Evolutionary conservation across 2,329 filamentous ascomycete genomes (phyloP), one percentile per base, ranked within the genome.

Genomic region (Chaetomium globosum): DNA sequence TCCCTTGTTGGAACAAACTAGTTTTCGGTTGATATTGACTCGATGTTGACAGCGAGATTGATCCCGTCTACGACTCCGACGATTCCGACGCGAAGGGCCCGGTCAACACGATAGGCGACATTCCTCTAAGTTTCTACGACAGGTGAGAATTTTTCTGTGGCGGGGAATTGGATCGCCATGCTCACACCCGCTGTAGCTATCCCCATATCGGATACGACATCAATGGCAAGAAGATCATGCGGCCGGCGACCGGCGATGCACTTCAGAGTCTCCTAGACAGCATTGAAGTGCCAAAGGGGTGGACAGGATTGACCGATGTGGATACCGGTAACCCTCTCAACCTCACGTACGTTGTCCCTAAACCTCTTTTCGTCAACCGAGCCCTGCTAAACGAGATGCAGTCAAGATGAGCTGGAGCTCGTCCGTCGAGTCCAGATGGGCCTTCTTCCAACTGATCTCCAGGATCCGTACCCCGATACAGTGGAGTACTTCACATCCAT

Each of bases 161-260:
- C 21, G 2, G 16, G 7, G 9, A 21, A 39, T 49, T 30, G 39
- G 23, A 30, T 33, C 21, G 3, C 21, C 43, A 10, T 46, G 26
- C 54, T 67, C 51, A 65, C 39, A 23, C 6, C 13, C 13, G 60
- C 19, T 33, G 23, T 26, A 71, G 69, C 57, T 99, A 97, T 76
- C 95, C 95, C 59, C 95, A 99, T 76, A 97, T 99, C 75, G 95
- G 95, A 66, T 99, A 99, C 79, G 92, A 97, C 73, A 98, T 99
- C 80, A 96, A 99, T 77, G 95, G 95, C 77, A 97, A 96, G 85
- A 96, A 91, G 78, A 97, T 99, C 69, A 91, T 97, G 88, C 90
- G 95, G 60, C 95, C 95, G 7, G 95, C 96, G 4, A 94, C 93
- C 71, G 94, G 94, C 60, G 90, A 97, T 76, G 95, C 95, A 43